Conservation (phyloP, 345 rosid genomes). For the Populus deltoides region DNA sequence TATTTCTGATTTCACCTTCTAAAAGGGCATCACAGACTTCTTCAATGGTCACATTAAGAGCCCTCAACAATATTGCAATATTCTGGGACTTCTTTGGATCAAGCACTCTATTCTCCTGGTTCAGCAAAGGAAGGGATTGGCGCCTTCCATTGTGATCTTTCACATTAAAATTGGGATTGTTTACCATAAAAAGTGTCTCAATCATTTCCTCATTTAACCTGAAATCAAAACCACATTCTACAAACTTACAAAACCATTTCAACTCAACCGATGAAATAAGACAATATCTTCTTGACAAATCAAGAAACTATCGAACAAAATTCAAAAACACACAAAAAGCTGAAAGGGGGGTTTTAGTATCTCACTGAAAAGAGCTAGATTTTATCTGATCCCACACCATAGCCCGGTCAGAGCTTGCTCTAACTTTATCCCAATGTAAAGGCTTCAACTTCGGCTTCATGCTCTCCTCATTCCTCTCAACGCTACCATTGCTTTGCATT, state of each 20-base stretch:
- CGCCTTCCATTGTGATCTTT: constrained; percentile 42
- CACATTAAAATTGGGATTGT: constrained; percentile 41
- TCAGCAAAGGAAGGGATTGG: constrained; percentile 29
- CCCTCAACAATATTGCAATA: constrained; percentile 84
- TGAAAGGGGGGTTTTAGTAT: neutral
- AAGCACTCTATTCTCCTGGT: constrained; percentile 67
- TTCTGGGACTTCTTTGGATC: constrained; percentile 93
- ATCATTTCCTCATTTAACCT: constrained; percentile 98
- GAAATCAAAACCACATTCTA: constrained; percentile 24
- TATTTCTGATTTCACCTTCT: constrained; percentile 52
- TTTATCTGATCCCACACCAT: constrained; percentile 97
- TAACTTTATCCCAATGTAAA: constrained; percentile 97
- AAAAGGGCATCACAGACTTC: constrained; percentile 93
- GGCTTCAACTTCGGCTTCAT: constrained; percentile 77
- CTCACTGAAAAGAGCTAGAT: constrained; percentile 94
- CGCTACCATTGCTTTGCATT: constrained; percentile 18
- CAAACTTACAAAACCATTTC: constrained; percentile 6
- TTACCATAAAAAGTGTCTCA: constrained; percentile 74
- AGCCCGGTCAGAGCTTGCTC: constrained; percentile 81
- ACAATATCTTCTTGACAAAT: neutral
- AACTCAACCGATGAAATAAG: neutral
- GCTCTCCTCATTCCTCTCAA: constrained; percentile 48
- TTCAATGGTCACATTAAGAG: constrained; percentile 81
- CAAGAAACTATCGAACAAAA: neutral
- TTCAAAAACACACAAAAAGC: neutral